These are phyloP conservation scores for Geosmithia morbida DNA, from an alignment of 2,329 filamentous ascomycete genomes.

Conservation along the genomic window DNA sequence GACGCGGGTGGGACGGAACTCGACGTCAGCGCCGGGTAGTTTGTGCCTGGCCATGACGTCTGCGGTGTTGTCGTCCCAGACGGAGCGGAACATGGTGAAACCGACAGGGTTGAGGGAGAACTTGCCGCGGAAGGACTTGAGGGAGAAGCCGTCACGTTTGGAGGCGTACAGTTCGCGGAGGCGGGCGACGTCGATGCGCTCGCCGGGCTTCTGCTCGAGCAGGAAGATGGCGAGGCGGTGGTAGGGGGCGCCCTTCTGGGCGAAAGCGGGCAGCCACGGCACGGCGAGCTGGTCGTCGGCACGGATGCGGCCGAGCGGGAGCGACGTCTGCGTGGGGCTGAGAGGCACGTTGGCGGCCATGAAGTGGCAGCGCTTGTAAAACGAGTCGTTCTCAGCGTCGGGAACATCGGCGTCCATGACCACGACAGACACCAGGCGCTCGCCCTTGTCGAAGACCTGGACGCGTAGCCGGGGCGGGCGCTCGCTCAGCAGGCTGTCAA, in stretches of 20 bases:
- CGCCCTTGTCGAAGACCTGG: constrained; percentile 70
- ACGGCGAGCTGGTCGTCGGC: constrained; percentile 51
- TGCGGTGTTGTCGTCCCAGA: constrained; percentile 83
- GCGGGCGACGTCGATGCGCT: constrained; percentile 39
- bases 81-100: constrained; percentile 72
- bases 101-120: constrained; percentile 61
- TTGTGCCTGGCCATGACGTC: constrained; percentile 72
- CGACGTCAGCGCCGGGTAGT: constrained; percentile 62
- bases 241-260: constrained; percentile 82
- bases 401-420: constrained; percentile 89
- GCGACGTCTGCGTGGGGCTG: constrained; percentile 34
- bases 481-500: constrained; percentile 63
- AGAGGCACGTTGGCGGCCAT: constrained; percentile 54
- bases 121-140: constrained; percentile 61
- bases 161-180: constrained; percentile 35
- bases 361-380: constrained; percentile 74
- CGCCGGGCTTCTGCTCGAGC: constrained; percentile 58
- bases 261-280: constrained; percentile 75
- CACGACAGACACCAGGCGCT: constrained; percentile 70
- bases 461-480: constrained; percentile 61
- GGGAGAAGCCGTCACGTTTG: constrained; percentile 52
- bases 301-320: constrained; percentile 51
- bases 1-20: constrained; percentile 71
- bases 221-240: constrained; percentile 78
- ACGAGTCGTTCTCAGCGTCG: constrained; percentile 57